Base-by-base conservation (phyloP, 768 basidiomycete species). In the Lactarius sp. region DNA sequence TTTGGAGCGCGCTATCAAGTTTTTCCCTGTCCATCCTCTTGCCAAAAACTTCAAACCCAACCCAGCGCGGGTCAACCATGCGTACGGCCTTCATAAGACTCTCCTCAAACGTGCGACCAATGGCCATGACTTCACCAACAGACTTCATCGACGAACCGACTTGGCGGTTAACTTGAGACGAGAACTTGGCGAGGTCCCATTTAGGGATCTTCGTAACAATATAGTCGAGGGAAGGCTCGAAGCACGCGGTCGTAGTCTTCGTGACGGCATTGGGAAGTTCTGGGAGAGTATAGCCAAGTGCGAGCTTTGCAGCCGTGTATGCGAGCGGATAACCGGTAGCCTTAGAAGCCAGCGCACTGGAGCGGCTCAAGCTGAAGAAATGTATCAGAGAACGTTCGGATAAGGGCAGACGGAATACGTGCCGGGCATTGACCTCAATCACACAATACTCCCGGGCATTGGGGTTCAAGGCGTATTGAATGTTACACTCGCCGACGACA, bases 201-300 rank as follows among this genome's bases (percentile, higher is more conserved):
- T 98, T 98, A 65, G 97, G 97, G 67, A 99, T 98, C 78, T 99
- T 99, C 54, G 94, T 97, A 64, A 99, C 97, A 71, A 99, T 97
- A 76, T 99, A 99, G 75, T 99, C 97, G 50, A 99, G 81, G 8
- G 95, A 96, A 31, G 97, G 96, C 73, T 99, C 97, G 76, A 98
- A 99, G 77, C 97, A 98, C 2, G 97, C 97, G 10, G 97, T 98
- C 1, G 97, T 99, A 3, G 94, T 96, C 79, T 98, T 99, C 56
- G 97, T 99, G 66, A 99, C 97, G 46, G 97, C 95, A 75, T 99
- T 99, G 14, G 96, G 96, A 22, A 98, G 83, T 79, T 98, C 96
- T 6, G 96, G 96, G 36, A 99, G 86, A 18, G 97, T 98, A 75
- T 98, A 85, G 52, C 97, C 97, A 54, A 98, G 88, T 18, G 95